Evolutionary conservation across 805 yeast genomes (phyloP).

Genomic region (Wickerhamomyces canadensis): DNA sequence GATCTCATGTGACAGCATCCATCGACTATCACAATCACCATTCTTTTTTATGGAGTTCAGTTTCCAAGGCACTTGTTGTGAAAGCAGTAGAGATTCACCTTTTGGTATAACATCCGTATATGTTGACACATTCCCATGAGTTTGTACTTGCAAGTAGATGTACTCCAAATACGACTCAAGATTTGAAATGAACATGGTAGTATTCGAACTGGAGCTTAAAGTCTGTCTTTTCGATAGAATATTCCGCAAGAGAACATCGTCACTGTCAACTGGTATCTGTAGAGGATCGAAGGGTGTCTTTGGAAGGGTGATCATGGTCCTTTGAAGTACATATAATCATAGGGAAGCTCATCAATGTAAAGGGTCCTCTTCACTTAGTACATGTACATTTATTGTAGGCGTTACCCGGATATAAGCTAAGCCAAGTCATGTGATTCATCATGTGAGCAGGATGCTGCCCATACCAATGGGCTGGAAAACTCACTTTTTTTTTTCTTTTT

Average conservation of each 20-base stretch:
- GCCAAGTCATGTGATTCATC: no score
- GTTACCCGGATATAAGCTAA: no score
- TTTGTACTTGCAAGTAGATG: conserved; percentile 1
- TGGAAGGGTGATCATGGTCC: background rate
- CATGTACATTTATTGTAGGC: no score
- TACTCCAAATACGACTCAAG: conserved; percentile 9
- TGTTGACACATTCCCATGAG: background rate
- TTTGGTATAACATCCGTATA: conserved; percentile 1
- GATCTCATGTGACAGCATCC: conserved; percentile 19
- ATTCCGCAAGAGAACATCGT: background rate
- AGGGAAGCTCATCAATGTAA: background rate
- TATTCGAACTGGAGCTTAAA: conserved; percentile 1
- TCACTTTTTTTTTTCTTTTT: no score
- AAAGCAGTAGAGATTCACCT: no score
- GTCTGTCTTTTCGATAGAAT: conserved; percentile 5
- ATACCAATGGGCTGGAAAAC: no score
- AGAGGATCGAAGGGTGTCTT: background rate
- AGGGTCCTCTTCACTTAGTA: no score
- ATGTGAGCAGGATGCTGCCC: no score
- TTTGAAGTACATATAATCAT: no score
- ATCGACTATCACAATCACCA: background rate
- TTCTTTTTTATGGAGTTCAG: conserved; percentile 3
- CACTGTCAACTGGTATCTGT: background rate
- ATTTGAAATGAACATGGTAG: conserved; percentile 4
- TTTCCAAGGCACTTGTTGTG: conserved; percentile 15